These are phyloP conservation scores for Pochonia chlamydosporia DNA, from an alignment of 2,329 filamentous ascomycete species.

Conservation along the genomic window DNA sequence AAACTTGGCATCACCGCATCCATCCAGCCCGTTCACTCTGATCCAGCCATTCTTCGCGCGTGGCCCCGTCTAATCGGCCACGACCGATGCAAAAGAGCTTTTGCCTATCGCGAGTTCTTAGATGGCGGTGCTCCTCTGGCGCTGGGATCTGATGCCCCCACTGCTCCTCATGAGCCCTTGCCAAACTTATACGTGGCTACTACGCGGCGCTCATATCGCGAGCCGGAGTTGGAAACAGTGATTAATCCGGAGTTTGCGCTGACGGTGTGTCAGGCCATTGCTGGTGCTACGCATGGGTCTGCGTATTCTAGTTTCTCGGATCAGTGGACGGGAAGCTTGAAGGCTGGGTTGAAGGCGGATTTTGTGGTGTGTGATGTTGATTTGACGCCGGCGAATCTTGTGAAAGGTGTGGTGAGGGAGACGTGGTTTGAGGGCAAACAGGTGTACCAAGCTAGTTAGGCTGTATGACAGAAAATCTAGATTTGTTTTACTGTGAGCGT, in stretches of 20 bases:
- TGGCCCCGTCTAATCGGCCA: constrained; percentile 54
- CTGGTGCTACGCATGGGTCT: constrained; percentile 47
- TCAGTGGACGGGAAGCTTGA: constrained; percentile 44
- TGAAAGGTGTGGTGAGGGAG: constrained; percentile 39
- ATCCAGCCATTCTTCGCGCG: constrained; percentile 54
- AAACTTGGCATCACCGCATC: constrained; percentile 54
- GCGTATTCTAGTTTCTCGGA: constrained; percentile 57
- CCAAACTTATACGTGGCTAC: constrained; percentile 55
- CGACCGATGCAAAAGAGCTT: constrained; percentile 50
- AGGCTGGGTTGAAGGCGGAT: constrained; percentile 49
- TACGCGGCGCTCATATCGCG: constrained; percentile 48
- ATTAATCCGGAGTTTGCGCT: constrained; percentile 50
- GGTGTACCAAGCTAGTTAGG: constrained; percentile 24
- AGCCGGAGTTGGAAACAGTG: constrained; percentile 33
- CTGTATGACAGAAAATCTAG: too few species aligned
- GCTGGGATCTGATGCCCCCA: constrained; percentile 54
- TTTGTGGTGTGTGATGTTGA: constrained; percentile 47
- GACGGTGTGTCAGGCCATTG: constrained; percentile 46
- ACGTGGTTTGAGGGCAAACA: constrained; percentile 47
- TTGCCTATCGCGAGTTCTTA: constrained; percentile 57
- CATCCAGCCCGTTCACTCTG: constrained; percentile 52
- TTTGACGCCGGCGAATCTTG: constrained; percentile 39
- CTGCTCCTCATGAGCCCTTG: constrained; percentile 48
- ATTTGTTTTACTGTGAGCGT: too few species aligned
- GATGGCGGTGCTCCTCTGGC: constrained; percentile 49